These are phyloP conservation scores for Nannochloropsis gaditana DNA, from an alignment of 108 stramenopile species.

Conservation along the genomic window DNA sequence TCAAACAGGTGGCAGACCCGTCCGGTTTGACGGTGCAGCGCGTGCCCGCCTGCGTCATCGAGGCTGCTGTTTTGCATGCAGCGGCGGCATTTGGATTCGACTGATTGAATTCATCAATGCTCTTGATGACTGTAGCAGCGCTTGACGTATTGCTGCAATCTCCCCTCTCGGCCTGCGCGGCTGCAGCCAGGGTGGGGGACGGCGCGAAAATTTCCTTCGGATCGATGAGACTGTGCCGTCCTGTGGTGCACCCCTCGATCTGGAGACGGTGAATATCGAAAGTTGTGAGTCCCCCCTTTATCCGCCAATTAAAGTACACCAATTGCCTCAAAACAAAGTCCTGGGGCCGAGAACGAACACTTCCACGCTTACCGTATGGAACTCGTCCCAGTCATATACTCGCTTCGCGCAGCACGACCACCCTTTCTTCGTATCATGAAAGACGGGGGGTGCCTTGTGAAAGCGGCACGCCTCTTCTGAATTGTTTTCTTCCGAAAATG, in stretches of 20 bases:
- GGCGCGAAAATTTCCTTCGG: conserved; percentile 45
- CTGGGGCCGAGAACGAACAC: no score
- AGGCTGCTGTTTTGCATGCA: conserved; percentile 47
- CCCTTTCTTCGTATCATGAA: conserved; percentile 57
- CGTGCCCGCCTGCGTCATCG: conserved; percentile 45
- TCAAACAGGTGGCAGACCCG: conserved; percentile 51
- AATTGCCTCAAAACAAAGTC: conserved; percentile 1
- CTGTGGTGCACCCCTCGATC: conserved; percentile 33
- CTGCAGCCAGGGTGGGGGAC: conserved; percentile 32
- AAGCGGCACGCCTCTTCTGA: conserved; percentile 47
- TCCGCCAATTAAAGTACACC: neutral
- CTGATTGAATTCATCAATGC: conserved; percentile 47
- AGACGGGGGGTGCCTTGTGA: conserved; percentile 56
- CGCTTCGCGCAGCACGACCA: conserved; percentile 58
- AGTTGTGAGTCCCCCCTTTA: neutral
- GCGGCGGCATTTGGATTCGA: conserved; percentile 53
- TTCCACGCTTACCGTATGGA: conserved; percentile 35
- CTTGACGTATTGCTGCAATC: neutral
- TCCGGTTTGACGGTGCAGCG: conserved; percentile 49
- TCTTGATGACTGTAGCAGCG: conserved; percentile 36
- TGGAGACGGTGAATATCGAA: neutral
- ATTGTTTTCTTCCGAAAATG: conserved; percentile 51
- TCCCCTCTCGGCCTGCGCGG: neutral
- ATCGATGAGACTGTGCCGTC: conserved; percentile 39
- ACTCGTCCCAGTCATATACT: conserved; percentile 60